Conservation (phyloP, 768 basidiomycete genomes). For the Tremella mesenterica region DNA sequence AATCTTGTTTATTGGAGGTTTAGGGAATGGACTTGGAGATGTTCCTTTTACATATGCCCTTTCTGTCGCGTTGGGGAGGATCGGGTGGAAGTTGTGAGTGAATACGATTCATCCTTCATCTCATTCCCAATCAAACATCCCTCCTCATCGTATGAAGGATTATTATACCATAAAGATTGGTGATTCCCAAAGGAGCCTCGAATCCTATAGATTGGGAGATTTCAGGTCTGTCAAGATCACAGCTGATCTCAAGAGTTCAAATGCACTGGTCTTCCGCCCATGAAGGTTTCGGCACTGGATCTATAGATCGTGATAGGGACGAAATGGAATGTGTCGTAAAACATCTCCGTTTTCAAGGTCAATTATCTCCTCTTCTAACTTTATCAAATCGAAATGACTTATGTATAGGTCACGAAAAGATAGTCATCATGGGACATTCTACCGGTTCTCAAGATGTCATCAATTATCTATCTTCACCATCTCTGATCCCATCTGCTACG, state of each 20-base stretch:
- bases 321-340: conserved; percentile 35
- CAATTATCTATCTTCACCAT: conserved; percentile 28
- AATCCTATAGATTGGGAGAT: too few species aligned
- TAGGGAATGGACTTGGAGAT: conserved; percentile 31
- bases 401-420: conserved; percentile 19
- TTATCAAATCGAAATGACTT: background rate
- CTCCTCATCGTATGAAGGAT: background rate
- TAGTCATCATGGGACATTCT: conserved; percentile 42
- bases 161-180: background rate
- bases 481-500: background rate
- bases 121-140: background rate
- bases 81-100: conserved; percentile 38
- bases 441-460: conserved; percentile 42
- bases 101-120: conserved; percentile 9
- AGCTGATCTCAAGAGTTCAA: background rate
- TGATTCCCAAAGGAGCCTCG: too few species aligned
- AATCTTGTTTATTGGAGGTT: conserved; percentile 37
- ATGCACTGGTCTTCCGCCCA: conserved; percentile 28
- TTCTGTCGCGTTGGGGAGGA: conserved; percentile 14
- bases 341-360: conserved; percentile 30
- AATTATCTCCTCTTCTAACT: conserved; percentile 1
- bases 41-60: conserved; percentile 20
- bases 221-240: too few species aligned
- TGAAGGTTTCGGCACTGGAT: conserved; percentile 29
- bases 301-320: conserved; percentile 25